Evolutionary conservation across 2,329 filamentous ascomycete genomes (phyloP), one percentile per base, ranked within the genome.

Genomic region (Ceratocystis colombiana): DNA sequence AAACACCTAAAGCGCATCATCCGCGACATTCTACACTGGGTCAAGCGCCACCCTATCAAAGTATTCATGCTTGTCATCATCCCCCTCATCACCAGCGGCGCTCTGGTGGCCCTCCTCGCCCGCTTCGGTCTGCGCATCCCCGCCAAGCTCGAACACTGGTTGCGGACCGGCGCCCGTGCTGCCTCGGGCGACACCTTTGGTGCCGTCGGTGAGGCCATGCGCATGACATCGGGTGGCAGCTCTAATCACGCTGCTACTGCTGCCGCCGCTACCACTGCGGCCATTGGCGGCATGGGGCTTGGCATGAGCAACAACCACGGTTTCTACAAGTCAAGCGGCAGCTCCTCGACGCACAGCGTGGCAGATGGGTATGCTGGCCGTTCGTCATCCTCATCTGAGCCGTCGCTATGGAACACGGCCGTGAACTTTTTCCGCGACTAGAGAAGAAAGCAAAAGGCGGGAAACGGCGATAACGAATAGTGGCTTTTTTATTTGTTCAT

Each of bases 61-160:
- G 89, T 96, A 61, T 89, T 96, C 78, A 80, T 89, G 79, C 83
- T 91, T 69, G 87, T 96, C 69, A 82, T 96, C 72, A 85, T 96
- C 82, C 93, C 93, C 8, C 81, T 97, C 67, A 79, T 96, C 72
- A 91, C 88, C 1, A 90, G 90, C 64, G 93, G 93, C 41, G 88
- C 89, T 33, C 77, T 96, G 70, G 86, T 86, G 7, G 89, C 88
- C 61, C 79, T 96, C 57, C 82, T 96, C 59, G 83, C 84, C 46
- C 85, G 86, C 73, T 88, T 96, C 75, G 92, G 92, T 25, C 79
- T 97, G 68, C 82, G 87, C 69, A 75, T 96, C 69, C 92, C 92
- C 0, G 79, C 80, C 4, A 76, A 79, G 12, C 73, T 91, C 68
- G 80, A 85, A 76, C 78, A 79, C 72, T 78, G 84, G 79, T 74